A percentile compares a stretch with the other conserved stretches of the same genome.
Conservation (phyloP, 805 yeast genomes). For the Candida cerambycidarum region DNA sequence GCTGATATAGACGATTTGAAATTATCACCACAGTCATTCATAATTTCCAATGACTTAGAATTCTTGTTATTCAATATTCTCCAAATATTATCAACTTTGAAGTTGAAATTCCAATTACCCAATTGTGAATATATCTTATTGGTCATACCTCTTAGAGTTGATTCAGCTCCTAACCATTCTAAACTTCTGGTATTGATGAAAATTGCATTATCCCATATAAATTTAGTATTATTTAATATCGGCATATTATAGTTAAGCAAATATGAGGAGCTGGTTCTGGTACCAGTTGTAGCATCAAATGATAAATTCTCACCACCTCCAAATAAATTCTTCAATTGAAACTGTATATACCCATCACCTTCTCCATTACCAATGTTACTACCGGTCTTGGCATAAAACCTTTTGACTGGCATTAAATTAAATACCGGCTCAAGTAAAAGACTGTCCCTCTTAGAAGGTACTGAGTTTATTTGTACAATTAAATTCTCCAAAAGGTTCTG, state of each 20-base stretch:
- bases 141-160: conserved; percentile 42
- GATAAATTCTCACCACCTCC: conserved; percentile 56
- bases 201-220: conserved; percentile 36
- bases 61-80: conserved; percentile 30
- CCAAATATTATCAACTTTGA: conserved; percentile 46
- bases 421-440: conserved; percentile 36
- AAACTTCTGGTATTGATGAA: conserved; percentile 45
- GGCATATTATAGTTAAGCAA: conserved; percentile 50
- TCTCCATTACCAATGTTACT: conserved; percentile 96
- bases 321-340: conserved; percentile 56
- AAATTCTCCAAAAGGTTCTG: conserved; percentile 18
- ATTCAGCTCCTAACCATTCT: conserved; percentile 51
- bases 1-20: conserved; percentile 46
- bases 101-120: conserved; percentile 44
- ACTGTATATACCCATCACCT: conserved; percentile 88
- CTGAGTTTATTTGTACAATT: conserved; percentile 18
- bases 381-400: conserved; percentile 84
- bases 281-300: conserved; percentile 52
- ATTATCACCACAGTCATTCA: conserved; percentile 44
- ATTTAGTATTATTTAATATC: conserved; percentile 39
- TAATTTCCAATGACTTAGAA: conserved; percentile 30
- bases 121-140: conserved; percentile 39
- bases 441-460: conserved; percentile 19
- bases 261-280: conserved; percentile 51
- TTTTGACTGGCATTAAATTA: conserved; percentile 55